These are phyloP conservation scores for Argentina anserina DNA, from an alignment of 306 rosid species.

Conservation along the genomic window DNA sequence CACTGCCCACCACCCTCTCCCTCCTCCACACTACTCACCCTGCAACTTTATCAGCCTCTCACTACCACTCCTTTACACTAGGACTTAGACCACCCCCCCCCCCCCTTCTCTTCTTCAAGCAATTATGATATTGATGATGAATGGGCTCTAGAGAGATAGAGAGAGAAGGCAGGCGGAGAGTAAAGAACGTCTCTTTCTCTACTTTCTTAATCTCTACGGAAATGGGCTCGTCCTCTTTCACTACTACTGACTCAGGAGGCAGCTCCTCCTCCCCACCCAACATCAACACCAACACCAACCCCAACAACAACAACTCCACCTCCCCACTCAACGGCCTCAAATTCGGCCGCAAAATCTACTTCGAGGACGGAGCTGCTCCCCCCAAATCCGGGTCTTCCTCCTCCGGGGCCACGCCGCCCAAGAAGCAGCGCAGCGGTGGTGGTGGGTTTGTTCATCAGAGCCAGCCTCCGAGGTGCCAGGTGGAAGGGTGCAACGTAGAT, in stretches of 20 bases:
- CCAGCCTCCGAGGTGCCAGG: slow-evolving; percentile 90
- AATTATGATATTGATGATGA: slow-evolving; percentile 27
- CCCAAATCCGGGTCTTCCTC: slow-evolving; percentile 33
- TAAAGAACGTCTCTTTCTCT: not conserved
- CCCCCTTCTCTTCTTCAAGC: not conserved
- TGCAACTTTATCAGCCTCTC: slow-evolving; percentile 15
- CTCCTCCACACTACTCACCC: not conserved
- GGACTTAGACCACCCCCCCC: not conserved
- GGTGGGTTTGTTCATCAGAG: slow-evolving; percentile 24
- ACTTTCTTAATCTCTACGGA: not conserved
- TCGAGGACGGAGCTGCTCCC: slow-evolving; percentile 53
- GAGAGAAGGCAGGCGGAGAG: not conserved
- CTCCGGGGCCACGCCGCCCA: slow-evolving; percentile 35
- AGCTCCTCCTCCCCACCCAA: slow-evolving; percentile 42
- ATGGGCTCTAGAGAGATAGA: slow-evolving; percentile 31
- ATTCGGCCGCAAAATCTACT: slow-evolving; percentile 73
- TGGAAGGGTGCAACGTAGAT: slow-evolving; percentile 83
- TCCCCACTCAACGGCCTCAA: slow-evolving; percentile 68
- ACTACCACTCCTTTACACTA: slow-evolving; percentile 17
- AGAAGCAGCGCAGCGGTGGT: slow-evolving; percentile 39
- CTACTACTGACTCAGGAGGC: slow-evolving; percentile 41
- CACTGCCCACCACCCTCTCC: slow-evolving; percentile 10
- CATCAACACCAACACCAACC: slow-evolving; percentile 30
- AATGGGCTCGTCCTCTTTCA: slow-evolving; percentile 56
- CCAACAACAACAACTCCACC: slow-evolving; percentile 31